Evolutionary conservation across 2,329 filamentous ascomycete species (phyloP), one percentile per base, ranked within the genome.

Genomic region (Fusarium euwallaceae): DNA sequence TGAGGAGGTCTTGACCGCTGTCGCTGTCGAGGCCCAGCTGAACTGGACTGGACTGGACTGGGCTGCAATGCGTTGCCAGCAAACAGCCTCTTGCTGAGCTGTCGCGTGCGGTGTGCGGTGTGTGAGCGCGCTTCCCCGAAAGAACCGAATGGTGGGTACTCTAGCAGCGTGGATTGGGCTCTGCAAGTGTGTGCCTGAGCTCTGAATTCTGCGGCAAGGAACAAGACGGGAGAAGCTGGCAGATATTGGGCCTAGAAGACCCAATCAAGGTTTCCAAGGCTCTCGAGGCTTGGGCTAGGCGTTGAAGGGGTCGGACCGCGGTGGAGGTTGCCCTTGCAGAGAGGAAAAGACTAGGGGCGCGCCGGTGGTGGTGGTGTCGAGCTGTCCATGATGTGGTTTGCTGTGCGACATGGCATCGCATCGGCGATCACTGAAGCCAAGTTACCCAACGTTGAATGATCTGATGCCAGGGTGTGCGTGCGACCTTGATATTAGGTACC

Each of bases 271-370:
- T 41, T 69, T 61, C 45, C 56, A 51, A 62, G 66, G 61, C 56
- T 62, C 64, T 48, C 66, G 43, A 70, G 63, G 55, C 62, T 55
- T 61, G 37, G 58, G 63, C 61, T 68, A 71, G 61, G 72, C 51
- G 56, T 73, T 65, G 61, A 68, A 71, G 72, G 73, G 72, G 64
- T 72, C 73, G 73, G 70, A 71, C 73, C 73, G 73, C 34, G 45
- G 72, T 75, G 72, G 73, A 75, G 66, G 72, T 62, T 67, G 72
- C 72, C 73, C 73, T 71, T 75, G 73, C 73, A 75, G 73, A 70
- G 66, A 53, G 59, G 64, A 48, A 48, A 27, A 48, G 53, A 60
- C 63, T 65, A 67, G 72, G 64, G 67, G 60, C 63, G 66, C 73
- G 70, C 72, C 69, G 72, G 53, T 70, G 67, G 69, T 72, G 72